Base-by-base conservation (phyloP, 2,329 filamentous ascomycete species). In the Fusarium secorum region DNA sequence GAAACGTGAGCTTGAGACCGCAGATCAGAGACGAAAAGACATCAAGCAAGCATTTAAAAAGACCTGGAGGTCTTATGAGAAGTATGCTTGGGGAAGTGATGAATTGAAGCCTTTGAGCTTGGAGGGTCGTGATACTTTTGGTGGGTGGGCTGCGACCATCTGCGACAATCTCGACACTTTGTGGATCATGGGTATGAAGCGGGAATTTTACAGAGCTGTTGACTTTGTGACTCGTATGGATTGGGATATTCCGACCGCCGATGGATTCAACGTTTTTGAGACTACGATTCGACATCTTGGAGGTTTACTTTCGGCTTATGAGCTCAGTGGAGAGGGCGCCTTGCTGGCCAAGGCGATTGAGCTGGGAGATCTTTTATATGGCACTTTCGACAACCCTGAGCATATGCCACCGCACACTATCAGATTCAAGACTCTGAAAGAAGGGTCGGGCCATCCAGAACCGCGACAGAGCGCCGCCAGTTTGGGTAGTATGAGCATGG, bases 221-320 rank as follows among this genome's bases (percentile, higher is more conserved):
- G 79, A 83, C 60, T 87, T 85, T 7, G 85, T 89, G 9, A 79
- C 85, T 7, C 63, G 66, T 8, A 60, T 76, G 59, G 70, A 76
- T 7, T 92, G 90, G 77, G 84, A 85, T 4, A 83, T 80, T 1
- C 86, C 86, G 0, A 77, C 70, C 1, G 69, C 66, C 6, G 56
- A 70, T 10, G 65, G 84, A 24, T 86, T 91, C 67, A 91, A 90
- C 54, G 79, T 91, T 3, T 91, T 92, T 61, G 90, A 92, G 79
- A 91, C 89, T 1, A 91, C 87, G 4, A 91, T 91, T 64, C 85
- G 90, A 36, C 91, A 91, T 75, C 83, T 92, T 0, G 90, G 90
- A 20, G 90, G 90, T 6, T 83, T 92, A 54, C 75, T 92, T 51
- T 87, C 87, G 14, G 90, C 90, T 1, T 91, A 91, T 74, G 90